Percentiles rank a stretch among this genome's conserved stretches.
phyloP scores from a whole-genome alignment of 441 rosid genomes.

The Populus hybrid region DNA sequence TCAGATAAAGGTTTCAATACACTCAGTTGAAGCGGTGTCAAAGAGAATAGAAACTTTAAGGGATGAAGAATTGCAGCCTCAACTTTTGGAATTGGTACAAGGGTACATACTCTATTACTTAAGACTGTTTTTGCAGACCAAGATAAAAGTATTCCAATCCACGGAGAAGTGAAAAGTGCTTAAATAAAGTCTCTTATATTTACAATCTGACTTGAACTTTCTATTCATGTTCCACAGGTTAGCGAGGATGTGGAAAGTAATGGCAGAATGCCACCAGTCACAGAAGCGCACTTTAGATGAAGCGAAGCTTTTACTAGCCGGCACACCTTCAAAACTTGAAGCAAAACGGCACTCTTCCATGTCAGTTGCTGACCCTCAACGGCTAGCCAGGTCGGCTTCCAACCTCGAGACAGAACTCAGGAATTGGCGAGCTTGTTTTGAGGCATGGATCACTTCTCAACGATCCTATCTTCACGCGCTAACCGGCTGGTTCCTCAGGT shows the following conservation, averaged over 20 bases:
- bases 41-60: conserved; percentile 79
- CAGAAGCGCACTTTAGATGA: conserved; percentile 86
- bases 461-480: conserved; percentile 79
- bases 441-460: conserved; percentile 84
- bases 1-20: conserved; percentile 75
- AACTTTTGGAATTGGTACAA: conserved; percentile 76
- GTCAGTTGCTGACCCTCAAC: conserved; percentile 58
- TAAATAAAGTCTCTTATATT: background rate
- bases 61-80: conserved; percentile 95
- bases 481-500: conserved; percentile 89
- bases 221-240: conserved; percentile 40
- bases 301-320: conserved; percentile 85
- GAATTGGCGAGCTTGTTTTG: conserved; percentile 90
- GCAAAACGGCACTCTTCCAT: conserved; percentile 53
- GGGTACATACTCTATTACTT: conserved; percentile 50
- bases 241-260: conserved; percentile 89
- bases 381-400: conserved; percentile 68
- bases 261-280: conserved; percentile 86
- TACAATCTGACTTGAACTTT: background rate
- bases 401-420: conserved; percentile 80
- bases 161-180: background rate
- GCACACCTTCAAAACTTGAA: conserved; percentile 66
- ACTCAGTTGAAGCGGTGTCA: conserved; percentile 83
- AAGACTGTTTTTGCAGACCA: background rate
- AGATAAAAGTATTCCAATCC: background rate